phyloP scores from a whole-genome alignment of 371 early-diverging fungal species.

The Apophysomyces ossiformis region DNA sequence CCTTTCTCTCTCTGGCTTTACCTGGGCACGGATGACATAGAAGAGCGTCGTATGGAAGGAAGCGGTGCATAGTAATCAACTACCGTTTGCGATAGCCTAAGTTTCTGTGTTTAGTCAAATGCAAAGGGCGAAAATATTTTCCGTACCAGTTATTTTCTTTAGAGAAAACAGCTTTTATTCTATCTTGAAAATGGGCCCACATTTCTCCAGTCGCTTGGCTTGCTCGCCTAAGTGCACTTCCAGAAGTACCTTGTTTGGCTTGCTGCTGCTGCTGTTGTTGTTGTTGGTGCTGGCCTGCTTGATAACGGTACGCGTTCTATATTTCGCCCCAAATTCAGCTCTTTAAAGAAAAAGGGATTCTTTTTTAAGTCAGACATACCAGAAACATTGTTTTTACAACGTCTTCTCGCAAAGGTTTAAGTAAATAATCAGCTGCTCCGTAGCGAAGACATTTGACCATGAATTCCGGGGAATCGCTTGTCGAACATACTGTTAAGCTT shows the following conservation, averaged over 20 bases:
- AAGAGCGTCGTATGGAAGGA: slow-evolving; percentile 11
- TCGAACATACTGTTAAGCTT: slow-evolving; percentile 33
- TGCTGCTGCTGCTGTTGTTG: neutral
- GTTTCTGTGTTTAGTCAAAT: neutral
- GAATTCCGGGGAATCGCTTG: slow-evolving; percentile 36
- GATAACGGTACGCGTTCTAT: slow-evolving; percentile 38
- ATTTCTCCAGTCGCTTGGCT: slow-evolving; percentile 23
- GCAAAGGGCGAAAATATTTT: too few relatives aligned
- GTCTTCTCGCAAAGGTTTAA: slow-evolving; percentile 57
- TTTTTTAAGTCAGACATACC: slow-evolving; percentile 33
- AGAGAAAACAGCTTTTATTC: slow-evolving; percentile 43
- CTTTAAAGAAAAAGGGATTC: too few relatives aligned
- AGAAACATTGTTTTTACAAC: slow-evolving; percentile 58
- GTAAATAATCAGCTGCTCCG: slow-evolving; percentile 62
- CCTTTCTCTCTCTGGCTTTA: neutral
- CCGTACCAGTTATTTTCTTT: slow-evolving; percentile 30
- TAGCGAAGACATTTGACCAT: slow-evolving; percentile 52
- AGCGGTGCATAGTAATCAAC: slow-evolving; percentile 26
- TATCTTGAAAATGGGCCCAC: slow-evolving; percentile 38
- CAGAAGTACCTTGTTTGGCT: neutral
- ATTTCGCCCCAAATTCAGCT: neutral
- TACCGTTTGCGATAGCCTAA: slow-evolving; percentile 25
- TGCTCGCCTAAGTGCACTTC: slow-evolving; percentile 1
- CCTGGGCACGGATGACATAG: slow-evolving; percentile 22
- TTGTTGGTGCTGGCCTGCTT: neutral